These are phyloP conservation scores for Yarrowia sp. DNA, from an alignment of 805 yeast species.

Conservation along the genomic window DNA sequence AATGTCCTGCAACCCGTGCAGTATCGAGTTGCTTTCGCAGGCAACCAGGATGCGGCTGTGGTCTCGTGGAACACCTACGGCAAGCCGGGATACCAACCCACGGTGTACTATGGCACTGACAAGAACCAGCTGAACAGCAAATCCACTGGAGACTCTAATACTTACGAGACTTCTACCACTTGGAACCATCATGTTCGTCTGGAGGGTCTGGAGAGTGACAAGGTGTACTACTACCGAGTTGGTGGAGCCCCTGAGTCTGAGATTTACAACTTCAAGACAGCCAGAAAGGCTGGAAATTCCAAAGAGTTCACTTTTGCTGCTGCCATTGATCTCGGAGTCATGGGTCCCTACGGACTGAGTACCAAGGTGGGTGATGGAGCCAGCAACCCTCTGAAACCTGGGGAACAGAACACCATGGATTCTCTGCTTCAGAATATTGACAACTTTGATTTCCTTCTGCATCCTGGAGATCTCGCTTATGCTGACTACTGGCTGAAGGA, in stretches of 20 bases:
- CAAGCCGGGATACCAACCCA: conserved; percentile 42
- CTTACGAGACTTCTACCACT: conserved; percentile 44
- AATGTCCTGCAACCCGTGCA: conserved; percentile 31
- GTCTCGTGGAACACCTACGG: conserved; percentile 46
- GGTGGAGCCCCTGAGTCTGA: conserved; percentile 41
- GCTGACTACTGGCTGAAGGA: conserved; percentile 49
- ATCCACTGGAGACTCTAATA: conserved; percentile 42
- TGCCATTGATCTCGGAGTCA: conserved; percentile 36
- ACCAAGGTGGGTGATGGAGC: conserved; percentile 31
- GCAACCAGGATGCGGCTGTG: conserved; percentile 16
- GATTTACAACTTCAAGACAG: conserved; percentile 39
- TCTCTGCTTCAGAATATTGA: conserved; percentile 41
- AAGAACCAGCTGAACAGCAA: conserved; percentile 35
- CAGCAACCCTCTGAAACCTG: conserved; percentile 22
- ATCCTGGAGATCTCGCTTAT: conserved; percentile 49
- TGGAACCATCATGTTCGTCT: conserved; percentile 47
- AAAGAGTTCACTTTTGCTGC: conserved; percentile 37
- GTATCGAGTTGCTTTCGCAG: conserved; percentile 32
- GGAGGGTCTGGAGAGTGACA: conserved; percentile 44
- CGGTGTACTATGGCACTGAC: conserved; percentile 44
- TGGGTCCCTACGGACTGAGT: conserved; percentile 40
- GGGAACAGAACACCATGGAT: conserved; percentile 42
- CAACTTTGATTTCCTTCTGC: conserved; percentile 45
- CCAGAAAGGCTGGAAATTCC: conserved; percentile 40
- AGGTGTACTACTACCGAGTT: conserved; percentile 47